Conservation (phyloP, 1,284 basidiomycete genomes). For the Fomitopsis palustris region DNA sequence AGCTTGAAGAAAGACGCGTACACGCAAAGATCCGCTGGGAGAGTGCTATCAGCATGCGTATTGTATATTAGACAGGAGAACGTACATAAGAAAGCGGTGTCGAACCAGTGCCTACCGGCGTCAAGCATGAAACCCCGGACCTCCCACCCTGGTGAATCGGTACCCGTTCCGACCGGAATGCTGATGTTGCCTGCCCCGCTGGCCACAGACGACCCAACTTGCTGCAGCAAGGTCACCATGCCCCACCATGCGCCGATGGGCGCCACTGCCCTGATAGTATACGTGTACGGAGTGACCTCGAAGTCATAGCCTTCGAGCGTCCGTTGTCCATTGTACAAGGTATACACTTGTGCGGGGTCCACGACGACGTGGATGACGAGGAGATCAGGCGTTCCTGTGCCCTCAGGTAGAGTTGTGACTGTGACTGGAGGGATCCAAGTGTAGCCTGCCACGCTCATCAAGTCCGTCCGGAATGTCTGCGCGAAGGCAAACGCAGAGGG, state of each 20-base stretch:
- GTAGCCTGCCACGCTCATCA: slow-evolving; percentile 20
- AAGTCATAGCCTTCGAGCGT: slow-evolving; percentile 35
- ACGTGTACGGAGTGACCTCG: slow-evolving; percentile 18
- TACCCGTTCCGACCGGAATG: slow-evolving; percentile 28
- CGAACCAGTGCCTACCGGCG: slow-evolving; percentile 34
- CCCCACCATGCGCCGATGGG: slow-evolving; percentile 37
- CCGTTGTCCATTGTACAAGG: slow-evolving; percentile 28
- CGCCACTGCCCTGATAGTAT: slow-evolving; percentile 29
- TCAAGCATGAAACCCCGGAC: slow-evolving; percentile 39
- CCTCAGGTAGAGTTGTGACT: slow-evolving; percentile 9
- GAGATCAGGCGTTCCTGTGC: slow-evolving; percentile 6
- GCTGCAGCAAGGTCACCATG: slow-evolving; percentile 33
- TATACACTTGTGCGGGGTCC: slow-evolving; percentile 18
- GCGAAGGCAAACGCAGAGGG: slow-evolving; percentile 29
- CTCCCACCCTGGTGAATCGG: slow-evolving; percentile 35
- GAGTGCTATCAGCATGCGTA: background rate
- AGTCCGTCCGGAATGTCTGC: slow-evolving; percentile 29
- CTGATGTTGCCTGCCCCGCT: slow-evolving; percentile 19
- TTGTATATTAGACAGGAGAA: background rate
- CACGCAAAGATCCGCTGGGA: slow-evolving; percentile 31
- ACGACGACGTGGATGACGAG: slow-evolving; percentile 27
- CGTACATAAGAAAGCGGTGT: slow-evolving; percentile 20
- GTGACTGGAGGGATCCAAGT: slow-evolving; percentile 10
- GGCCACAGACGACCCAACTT: slow-evolving; percentile 18
- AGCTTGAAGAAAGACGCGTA: slow-evolving; percentile 38